Evolutionary conservation across 805 yeast species (phyloP).

Genomic region (Phaffomyces thermotolerans): DNA sequence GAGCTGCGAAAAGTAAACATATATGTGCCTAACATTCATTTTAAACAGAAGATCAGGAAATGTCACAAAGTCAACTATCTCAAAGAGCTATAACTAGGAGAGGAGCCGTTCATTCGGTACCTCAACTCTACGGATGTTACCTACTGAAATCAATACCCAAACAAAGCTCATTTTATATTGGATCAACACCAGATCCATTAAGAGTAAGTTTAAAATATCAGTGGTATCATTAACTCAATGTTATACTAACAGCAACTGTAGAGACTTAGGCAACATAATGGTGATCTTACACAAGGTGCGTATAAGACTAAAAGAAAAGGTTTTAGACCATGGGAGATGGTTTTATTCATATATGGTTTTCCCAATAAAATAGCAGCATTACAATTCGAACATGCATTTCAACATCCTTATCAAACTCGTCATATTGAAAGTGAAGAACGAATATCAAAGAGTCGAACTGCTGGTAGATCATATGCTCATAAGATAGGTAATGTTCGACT

Average conservation of each 20-base stretch:
- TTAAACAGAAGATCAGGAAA: neutral
- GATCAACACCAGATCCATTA: conserved; percentile 74
- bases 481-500: conserved; percentile 42
- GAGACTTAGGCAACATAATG: conserved; percentile 75
- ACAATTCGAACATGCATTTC: conserved; percentile 81
- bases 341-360: conserved; percentile 58
- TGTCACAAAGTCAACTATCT: conserved; percentile 6
- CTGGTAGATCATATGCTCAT: conserved; percentile 37
- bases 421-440: conserved; percentile 40
- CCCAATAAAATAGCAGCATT: conserved; percentile 63
- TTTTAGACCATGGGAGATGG: conserved; percentile 70
- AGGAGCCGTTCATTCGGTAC: conserved; percentile 15
- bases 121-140: conserved; percentile 63
- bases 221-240: neutral
- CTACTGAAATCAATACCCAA: conserved; percentile 53
- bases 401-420: conserved; percentile 60
- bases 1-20: conserved; percentile 1
- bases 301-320: conserved; percentile 50
- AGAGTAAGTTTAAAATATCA: conserved; percentile 27
- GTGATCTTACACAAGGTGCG: conserved; percentile 66
- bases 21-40: no score
- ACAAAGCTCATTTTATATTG: conserved; percentile 60
- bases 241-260: conserved; percentile 4
- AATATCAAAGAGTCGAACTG: conserved; percentile 29
- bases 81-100: neutral